Percentiles rank a stretch among this genome's conserved stretches.
Evolutionary conservation across 164 flowering plant species (phyloP).

Genomic region (Nymphaea colorata): DNA sequence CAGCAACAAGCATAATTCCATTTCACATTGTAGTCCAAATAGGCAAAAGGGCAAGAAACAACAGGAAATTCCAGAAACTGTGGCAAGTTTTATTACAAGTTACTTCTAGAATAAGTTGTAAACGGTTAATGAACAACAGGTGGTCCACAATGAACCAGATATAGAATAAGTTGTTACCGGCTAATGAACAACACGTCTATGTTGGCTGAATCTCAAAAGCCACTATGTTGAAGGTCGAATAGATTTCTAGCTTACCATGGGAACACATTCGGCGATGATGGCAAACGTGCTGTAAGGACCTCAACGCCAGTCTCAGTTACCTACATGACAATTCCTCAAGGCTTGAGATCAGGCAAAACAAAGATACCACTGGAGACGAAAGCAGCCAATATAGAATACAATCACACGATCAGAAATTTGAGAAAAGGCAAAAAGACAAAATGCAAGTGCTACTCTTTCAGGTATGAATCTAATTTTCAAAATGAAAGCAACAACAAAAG

Average conservation of each 20-base stretch:
- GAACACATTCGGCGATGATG: slow-evolving; percentile 73
- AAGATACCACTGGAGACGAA: not conserved
- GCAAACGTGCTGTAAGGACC: slow-evolving; percentile 79
- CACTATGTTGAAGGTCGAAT: not conserved
- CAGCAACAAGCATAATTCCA: too few species aligned
- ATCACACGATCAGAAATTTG: too few species aligned
- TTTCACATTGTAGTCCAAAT: too few species aligned
- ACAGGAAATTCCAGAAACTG: not conserved
- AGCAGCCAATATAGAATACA: not conserved
- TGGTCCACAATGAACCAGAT: not conserved
- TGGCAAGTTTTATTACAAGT: too few species aligned
- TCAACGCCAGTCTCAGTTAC: slow-evolving; percentile 95
- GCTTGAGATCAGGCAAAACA: not conserved
- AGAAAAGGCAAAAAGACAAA: not conserved
- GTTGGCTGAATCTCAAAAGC: not conserved
- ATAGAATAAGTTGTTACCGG: not conserved
- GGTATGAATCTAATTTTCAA: not conserved
- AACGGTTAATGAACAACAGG: not conserved
- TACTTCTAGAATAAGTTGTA: not conserved
- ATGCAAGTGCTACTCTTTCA: not conserved
- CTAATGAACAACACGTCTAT: not conserved
- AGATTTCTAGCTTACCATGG: slow-evolving; percentile 43
- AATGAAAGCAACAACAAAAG: not conserved
- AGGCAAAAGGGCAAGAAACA: not conserved
- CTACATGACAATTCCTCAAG: slow-evolving; percentile 21